Conservation (phyloP, 2,329 filamentous ascomycete species). For the Calonectria pteridis region DNA sequence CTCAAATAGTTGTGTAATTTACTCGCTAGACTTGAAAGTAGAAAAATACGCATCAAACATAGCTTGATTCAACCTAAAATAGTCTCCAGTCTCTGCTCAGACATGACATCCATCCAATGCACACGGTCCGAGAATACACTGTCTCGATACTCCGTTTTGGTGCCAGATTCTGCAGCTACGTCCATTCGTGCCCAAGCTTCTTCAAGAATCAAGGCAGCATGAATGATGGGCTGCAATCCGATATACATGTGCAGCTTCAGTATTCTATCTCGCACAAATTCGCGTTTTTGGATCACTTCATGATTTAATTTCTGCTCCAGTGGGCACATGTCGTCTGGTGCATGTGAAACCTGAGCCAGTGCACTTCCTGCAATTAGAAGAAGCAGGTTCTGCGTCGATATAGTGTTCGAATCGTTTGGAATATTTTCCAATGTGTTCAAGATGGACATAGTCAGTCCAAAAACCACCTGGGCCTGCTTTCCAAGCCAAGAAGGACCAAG, state of each 20-base stretch:
- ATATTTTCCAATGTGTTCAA: slow-evolving; percentile 15
- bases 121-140: neutral
- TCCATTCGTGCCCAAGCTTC: slow-evolving; percentile 34
- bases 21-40: neutral
- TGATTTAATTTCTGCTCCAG: neutral
- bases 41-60: neutral
- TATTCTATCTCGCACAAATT: slow-evolving; percentile 22
- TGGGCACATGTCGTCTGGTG: neutral
- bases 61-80: slow-evolving; percentile 25
- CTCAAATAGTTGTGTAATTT: neutral
- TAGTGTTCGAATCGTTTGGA: slow-evolving; percentile 21
- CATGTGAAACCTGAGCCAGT: neutral
- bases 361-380: slow-evolving; percentile 28
- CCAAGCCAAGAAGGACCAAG: neutral
- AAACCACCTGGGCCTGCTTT: neutral
- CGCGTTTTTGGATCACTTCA: neutral
- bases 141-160: neutral
- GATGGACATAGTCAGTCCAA: neutral
- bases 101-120: slow-evolving; percentile 35
- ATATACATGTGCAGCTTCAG: slow-evolving; percentile 8
- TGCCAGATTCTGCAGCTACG: neutral
- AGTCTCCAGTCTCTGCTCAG: slow-evolving; percentile 26
- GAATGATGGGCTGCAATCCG: slow-evolving; percentile 19
- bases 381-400: slow-evolving; percentile 23
- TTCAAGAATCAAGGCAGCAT: slow-evolving; percentile 16